Base-by-base conservation (phyloP, 139 green algal genomes). In the Tetradesmus obliquus region DNA sequence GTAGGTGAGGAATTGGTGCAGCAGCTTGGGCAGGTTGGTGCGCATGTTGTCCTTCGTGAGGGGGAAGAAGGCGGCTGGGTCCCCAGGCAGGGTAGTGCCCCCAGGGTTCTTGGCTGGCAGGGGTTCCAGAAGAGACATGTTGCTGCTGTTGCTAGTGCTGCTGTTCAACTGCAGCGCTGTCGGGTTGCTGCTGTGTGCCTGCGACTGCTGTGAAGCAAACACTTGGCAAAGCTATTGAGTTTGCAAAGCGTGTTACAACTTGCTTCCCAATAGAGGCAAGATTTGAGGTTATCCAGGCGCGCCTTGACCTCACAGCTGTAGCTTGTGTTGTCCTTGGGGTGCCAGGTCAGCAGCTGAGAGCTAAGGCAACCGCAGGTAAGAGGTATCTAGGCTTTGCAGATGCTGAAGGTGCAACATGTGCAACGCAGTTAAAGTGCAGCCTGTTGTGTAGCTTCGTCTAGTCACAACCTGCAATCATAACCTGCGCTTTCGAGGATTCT, bases 1-100 rank as follows among this genome's bases (percentile, higher is more conserved):
- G 66, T 81, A 81, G 2, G 86, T 83, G 3, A 90, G 19, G 22
- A 90, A 90, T 32, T 90, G 86, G n/a, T 17, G 54, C 54, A 90
- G 66, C 8, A 90, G 51, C 53, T 90, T 82, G 24, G 66, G 62
- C 51, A 90, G 53, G 66, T 90, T 90, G 15, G 45, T 90, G 15
- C 69, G 66, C 86, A 90, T 90, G 86, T 90, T 90, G 10, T 90
- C 45, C 10, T 22, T 53, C 12, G 86, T 90, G 5, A 90, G 66
- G 3, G 86, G 86, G 66, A 90, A 90, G 86, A 82, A 90, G 22
- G 32, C 62, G 45, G 55, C 20, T n/a, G 83, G 83, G 83, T 88
- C 83, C 22, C 15, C 5, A 7, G 83, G 83, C 19, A 88, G 22
- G 22, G 55, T 76, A 4, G 19, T 62, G 62, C 83, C 83, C 4